Evolutionary conservation across 1,139 yeast species (phyloP).

Genomic region (Nakaseomyces bracarensis): DNA sequence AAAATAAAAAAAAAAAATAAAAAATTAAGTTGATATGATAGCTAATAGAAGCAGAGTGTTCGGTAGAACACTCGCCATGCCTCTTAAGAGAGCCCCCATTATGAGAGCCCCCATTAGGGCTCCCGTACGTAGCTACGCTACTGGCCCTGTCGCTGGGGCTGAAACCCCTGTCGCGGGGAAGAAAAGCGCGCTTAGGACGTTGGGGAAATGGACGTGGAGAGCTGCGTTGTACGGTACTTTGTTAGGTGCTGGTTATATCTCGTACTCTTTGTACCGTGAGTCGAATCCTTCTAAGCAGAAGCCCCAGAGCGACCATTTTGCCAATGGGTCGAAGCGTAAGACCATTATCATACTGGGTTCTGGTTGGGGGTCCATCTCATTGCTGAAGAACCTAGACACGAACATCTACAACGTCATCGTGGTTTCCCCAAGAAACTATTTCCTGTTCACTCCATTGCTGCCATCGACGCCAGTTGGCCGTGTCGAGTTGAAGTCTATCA

Average conservation of each 20-base stretch:
- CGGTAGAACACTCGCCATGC: too few relatives aligned
- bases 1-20: too few relatives aligned
- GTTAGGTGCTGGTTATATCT: conserved; percentile 42
- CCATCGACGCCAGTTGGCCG: conserved; percentile 95
- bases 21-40: too few relatives aligned
- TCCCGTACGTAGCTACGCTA: too few relatives aligned
- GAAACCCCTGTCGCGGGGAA: conserved; percentile 3
- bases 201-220: conserved; percentile 30
- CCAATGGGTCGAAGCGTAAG: conserved; percentile 71
- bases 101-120: too few relatives aligned
- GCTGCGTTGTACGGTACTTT: conserved; percentile 35
- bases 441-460: conserved; percentile 84
- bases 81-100: too few relatives aligned
- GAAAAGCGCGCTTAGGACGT: conserved; percentile 5
- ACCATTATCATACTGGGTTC: conserved; percentile 84
- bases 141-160: too few relatives aligned
- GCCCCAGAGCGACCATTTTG: conserved; percentile 51
- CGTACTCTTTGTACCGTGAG: conserved; percentile 53
- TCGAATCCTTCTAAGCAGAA: conserved; percentile 51
- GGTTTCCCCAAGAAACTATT: conserved; percentile 90
- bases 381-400: conserved; percentile 79
- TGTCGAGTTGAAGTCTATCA: conserved; percentile 80
- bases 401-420: conserved; percentile 79
- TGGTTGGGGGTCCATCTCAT: conserved; percentile 88
- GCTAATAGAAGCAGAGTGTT: too few relatives aligned